Base-by-base conservation (phyloP, 306 rosid genomes). In the Cyamopsis tetragonoloba region DNA sequence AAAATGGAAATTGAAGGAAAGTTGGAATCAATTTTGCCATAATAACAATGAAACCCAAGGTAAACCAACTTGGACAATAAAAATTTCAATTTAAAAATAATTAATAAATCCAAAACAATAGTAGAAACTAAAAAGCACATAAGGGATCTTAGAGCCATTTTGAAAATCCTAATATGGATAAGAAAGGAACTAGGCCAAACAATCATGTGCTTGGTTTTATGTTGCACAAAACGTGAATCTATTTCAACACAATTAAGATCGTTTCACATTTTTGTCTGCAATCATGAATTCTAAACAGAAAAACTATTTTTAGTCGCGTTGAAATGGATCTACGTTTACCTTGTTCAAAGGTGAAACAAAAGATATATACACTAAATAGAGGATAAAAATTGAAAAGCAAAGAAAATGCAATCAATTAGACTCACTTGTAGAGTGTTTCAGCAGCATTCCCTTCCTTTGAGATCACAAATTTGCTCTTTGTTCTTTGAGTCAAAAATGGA, bases 401-500 rank as follows among this genome's bases (percentile, higher is more conserved):
- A 59, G 4, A 12, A 58, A 17, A 44, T 46, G 30, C 31, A 70
- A 71, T 26, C 26, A 32, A n/a, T 28, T 6, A 15, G 55, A 78
- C 87, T 83, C 73, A 93, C 99, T 90, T 90, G 87, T 77, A 90
- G 28, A 90, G 97, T 9, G 96, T 93, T 71, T 90, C 99, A 3
- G 96, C 96, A 15, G 86, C 95, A 77, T 85, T 88, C 63, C 99
- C 99, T 86, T 93, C 97, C 78, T 90, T 90, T 5, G 96, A 81
- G 48, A 93, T 90, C 80, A 93, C 90, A 69, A 93, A 93, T 76
- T 93, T 93, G 96, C 97, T 90, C 81, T 93, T 93, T 1, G 96
- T 93, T 51, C 99, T 75, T 65, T 93, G 99, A 27, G 99, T 93
- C 60, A 93, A 77, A 76, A 93, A 93, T 0, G 99, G 97, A 73